Conservation (phyloP, 2,329 filamentous ascomycete species). For the Catunica adiposa region DNA sequence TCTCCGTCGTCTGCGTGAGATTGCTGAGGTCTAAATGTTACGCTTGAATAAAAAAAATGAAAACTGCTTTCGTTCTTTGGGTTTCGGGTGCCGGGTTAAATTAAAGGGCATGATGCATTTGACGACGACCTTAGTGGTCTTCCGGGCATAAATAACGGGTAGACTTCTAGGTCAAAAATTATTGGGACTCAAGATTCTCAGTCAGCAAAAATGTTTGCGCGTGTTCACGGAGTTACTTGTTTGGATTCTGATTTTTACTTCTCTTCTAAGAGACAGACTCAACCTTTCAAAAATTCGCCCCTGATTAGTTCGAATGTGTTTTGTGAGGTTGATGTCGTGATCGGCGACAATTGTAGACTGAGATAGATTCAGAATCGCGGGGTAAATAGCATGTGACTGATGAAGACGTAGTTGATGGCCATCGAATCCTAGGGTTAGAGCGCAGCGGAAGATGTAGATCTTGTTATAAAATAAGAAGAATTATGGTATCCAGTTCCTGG, state of each 20-base stretch:
- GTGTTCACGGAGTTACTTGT: constrained; percentile 9
- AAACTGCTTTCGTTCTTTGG: constrained; percentile 15
- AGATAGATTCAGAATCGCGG: too few relatives aligned
- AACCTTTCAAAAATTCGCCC: background rate
- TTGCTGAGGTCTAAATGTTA: constrained; percentile 70
- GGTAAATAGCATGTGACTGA: too few relatives aligned
- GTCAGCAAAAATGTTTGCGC: constrained; percentile 1
- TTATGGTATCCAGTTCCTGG: too few relatives aligned
- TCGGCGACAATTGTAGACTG: background rate
- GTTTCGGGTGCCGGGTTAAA: constrained; percentile 12
- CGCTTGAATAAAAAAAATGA: constrained; percentile 17
- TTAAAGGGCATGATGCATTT: constrained; percentile 14
- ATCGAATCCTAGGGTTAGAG: too few relatives aligned
- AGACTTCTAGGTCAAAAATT: constrained; percentile 14
- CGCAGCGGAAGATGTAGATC: too few relatives aligned
- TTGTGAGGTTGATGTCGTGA: background rate
- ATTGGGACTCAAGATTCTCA: constrained; percentile 13
- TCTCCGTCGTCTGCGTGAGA: constrained; percentile 91
- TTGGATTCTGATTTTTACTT: background rate
- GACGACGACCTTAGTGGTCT: constrained; percentile 11
- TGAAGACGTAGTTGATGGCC: too few relatives aligned
- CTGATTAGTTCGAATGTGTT: background rate
- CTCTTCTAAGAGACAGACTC: constrained; percentile 5
- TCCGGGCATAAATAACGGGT: constrained; percentile 15
- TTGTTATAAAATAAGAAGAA: too few relatives aligned